A percentile compares a stretch with the other conserved stretches of the same genome.
phyloP scores from a whole-genome alignment of 345 rosid genomes.

The Lepidium didymum region DNA sequence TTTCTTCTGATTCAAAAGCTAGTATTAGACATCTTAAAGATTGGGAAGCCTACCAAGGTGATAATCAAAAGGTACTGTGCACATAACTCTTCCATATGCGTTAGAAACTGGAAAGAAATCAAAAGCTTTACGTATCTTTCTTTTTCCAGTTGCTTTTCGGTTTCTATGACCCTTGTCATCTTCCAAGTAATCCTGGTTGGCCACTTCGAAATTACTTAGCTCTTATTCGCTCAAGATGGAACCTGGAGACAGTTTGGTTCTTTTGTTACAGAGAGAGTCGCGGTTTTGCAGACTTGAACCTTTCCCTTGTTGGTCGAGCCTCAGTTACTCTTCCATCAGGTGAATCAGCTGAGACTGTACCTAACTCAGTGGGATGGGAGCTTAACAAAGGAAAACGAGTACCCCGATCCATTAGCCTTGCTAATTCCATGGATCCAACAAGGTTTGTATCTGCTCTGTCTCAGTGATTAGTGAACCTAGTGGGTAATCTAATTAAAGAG shows the following conservation, averaged over 20 bases:
- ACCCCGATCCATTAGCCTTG: slow-evolving; percentile 67
- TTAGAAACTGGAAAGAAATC: not conserved
- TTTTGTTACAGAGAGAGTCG: slow-evolving; percentile 87
- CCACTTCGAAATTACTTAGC: slow-evolving; percentile 89
- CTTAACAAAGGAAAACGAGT: slow-evolving; percentile 52
- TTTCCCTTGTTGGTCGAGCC: slow-evolving; percentile 86
- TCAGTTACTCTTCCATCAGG: slow-evolving; percentile 51
- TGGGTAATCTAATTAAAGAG: slow-evolving; percentile 5
- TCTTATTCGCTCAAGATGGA: slow-evolving; percentile 70
- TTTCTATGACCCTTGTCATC: slow-evolving; percentile 91
- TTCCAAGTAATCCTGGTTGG: slow-evolving; percentile 91
- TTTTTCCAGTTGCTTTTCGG: slow-evolving; percentile 64
- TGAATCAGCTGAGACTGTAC: slow-evolving; percentile 42
- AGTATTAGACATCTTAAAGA: slow-evolving; percentile 60
- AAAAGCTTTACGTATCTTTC: not conserved
- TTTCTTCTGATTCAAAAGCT: slow-evolving; percentile 52
- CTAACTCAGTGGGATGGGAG: slow-evolving; percentile 92
- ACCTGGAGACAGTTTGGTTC: slow-evolving; percentile 52
- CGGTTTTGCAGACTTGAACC: slow-evolving; percentile 75
- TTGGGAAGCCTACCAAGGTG: slow-evolving; percentile 55
- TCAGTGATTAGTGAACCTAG: not conserved
- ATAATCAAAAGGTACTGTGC: slow-evolving; percentile 60
- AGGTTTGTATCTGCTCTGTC: slow-evolving; percentile 34
- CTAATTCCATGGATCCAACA: slow-evolving; percentile 89
- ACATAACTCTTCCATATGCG: not conserved